These are phyloP conservation scores for Penicillium italicum DNA, from an alignment of 2,329 filamentous ascomycete species.

Conservation along the genomic window DNA sequence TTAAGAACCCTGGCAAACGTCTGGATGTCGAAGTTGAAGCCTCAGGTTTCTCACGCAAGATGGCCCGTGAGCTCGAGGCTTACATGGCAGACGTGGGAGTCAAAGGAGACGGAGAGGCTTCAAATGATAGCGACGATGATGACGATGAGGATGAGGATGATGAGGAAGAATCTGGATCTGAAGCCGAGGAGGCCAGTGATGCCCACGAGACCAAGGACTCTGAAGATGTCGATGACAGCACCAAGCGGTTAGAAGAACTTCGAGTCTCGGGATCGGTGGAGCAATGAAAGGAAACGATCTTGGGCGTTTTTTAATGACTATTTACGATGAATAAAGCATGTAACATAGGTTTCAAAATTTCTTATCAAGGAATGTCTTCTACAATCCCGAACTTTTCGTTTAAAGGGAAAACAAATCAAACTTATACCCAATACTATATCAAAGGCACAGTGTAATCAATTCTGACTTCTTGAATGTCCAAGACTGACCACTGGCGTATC, in stretches of 20 bases:
- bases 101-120: conserved; percentile 49
- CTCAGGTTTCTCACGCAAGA: conserved; percentile 93
- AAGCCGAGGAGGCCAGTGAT: conserved; percentile 37
- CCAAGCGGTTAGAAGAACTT: conserved; percentile 31
- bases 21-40: conserved; percentile 87
- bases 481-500: background rate
- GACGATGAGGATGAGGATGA: conserved; percentile 39
- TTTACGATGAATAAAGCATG: conserved; percentile 27
- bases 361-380: background rate
- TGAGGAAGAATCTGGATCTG: conserved; percentile 30
- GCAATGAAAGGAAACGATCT: conserved; percentile 8
- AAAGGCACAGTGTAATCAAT: background rate
- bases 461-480: background rate
- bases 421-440: background rate
- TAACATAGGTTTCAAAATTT: conserved; percentile 17
- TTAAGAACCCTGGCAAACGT: conserved; percentile 60
- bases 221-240: conserved; percentile 25
- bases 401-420: background rate
- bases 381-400: background rate
- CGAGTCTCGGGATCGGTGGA: conserved; percentile 28
- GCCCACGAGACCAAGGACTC: conserved; percentile 30
- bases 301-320: conserved; percentile 24
- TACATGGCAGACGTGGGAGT: conserved; percentile 75
- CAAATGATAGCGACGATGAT: conserved; percentile 30
- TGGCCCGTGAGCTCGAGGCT: conserved; percentile 86